Conservation (phyloP, 75 land plant genomes). For the Pinus taeda region DNA sequence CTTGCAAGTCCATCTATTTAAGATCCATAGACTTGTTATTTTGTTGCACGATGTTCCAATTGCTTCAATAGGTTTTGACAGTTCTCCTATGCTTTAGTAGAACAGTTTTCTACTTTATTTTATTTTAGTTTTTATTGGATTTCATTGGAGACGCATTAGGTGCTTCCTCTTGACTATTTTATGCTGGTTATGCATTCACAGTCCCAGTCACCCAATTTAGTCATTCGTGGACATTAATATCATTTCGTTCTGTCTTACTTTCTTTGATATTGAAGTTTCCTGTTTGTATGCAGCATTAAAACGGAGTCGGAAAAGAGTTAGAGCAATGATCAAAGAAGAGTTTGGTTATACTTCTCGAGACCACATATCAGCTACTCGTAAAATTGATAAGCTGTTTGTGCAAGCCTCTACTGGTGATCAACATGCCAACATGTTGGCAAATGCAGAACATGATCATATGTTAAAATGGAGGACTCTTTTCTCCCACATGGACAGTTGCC, state of each 20-base stretch:
- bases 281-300: slow-evolving; percentile 28
- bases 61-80: too few species aligned
- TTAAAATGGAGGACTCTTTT: slow-evolving; percentile 32
- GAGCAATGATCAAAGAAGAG: slow-evolving; percentile 28
- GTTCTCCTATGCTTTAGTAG: too few species aligned
- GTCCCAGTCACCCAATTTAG: too few species aligned
- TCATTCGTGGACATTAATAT: too few species aligned
- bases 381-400: not conserved
- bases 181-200: too few species aligned
- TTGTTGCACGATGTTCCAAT: not conserved
- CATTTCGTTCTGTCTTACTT: not conserved
- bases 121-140: too few species aligned
- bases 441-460: slow-evolving; percentile 20
- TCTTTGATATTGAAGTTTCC: not conserved
- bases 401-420: not conserved
- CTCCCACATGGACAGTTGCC: slow-evolving; percentile 34
- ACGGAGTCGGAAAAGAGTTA: slow-evolving; percentile 48
- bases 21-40: not conserved
- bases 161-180: too few species aligned
- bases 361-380: not conserved
- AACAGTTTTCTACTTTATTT: too few species aligned
- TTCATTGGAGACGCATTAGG: too few species aligned
- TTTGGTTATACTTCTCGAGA: slow-evolving; percentile 4
- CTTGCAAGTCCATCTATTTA: not conserved
- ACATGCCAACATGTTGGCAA: not conserved